A percentile compares a stretch with the other conserved stretches of the same genome.
Evolutionary conservation across 225 moss, liverwort and hornwort species (phyloP).

Genomic region (Bryoerythrophyllum caledonicum): DNA sequence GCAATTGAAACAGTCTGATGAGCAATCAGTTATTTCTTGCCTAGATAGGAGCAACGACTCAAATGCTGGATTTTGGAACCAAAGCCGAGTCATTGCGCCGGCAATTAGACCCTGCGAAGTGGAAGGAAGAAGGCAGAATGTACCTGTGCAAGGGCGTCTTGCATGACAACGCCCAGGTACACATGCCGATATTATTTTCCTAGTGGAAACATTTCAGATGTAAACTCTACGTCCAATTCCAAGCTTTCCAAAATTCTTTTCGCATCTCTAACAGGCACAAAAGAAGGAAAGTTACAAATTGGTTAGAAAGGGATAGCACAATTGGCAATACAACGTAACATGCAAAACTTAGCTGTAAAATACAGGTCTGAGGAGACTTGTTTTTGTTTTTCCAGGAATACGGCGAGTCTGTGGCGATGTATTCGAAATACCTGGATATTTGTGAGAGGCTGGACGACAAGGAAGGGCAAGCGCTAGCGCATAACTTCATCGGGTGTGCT

Average conservation of each 20-base stretch:
- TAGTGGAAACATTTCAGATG: too few species aligned
- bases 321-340: too few species aligned
- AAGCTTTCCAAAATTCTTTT: too few species aligned
- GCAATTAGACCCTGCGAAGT: constrained; percentile 72
- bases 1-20: constrained; percentile 8
- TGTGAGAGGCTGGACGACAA: constrained; percentile 50
- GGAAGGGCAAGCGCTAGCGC: constrained; percentile 73
- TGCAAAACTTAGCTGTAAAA: neutral
- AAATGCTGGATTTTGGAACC: constrained; percentile 58
- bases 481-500: constrained; percentile 79
- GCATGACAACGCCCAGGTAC: constrained; percentile 86
- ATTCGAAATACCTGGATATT: constrained; percentile 63
- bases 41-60: constrained; percentile 51
- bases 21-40: constrained; percentile 17
- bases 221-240: too few species aligned
- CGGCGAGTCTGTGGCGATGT: constrained; percentile 55
- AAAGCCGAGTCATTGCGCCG: constrained; percentile 73
- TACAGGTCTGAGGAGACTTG: neutral
- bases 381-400: constrained; percentile 52
- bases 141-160: constrained; percentile 79
- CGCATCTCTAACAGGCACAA: too few species aligned
- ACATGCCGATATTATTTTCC: neutral
- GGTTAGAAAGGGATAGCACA: too few species aligned
- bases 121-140: constrained; percentile 78
- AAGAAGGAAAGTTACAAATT: too few species aligned